Evolutionary conservation across 345 rosid species (phyloP), one percentile per base, ranked within the genome.

Genomic region (Theobroma cacao): DNA sequence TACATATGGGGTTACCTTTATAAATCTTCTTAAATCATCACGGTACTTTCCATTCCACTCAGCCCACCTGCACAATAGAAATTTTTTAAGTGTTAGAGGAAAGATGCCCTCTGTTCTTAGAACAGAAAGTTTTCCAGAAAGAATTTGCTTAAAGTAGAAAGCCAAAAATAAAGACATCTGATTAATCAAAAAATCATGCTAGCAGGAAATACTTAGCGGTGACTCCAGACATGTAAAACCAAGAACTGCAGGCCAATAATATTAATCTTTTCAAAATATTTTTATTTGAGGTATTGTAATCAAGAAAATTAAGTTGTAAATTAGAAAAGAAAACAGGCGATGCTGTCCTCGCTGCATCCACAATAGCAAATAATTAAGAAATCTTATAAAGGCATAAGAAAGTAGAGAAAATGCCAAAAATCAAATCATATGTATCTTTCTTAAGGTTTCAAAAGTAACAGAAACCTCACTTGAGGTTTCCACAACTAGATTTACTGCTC

Each of bases 11-110:
- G 72, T 69, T 65, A 93, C 99, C 99, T 92, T 95, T 63, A 95
- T 88, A 89, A 90, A 95, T 82, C 80, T 89, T 85, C 96, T 87
- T 9, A 92, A 62, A 85, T 92, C 98, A 60, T 95, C 99, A 58
- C 98, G 94, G 79, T 95, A 95, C 86, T 87, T 95, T 55, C 99
- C 99, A 66, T 95, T 93, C 99, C 97, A 95, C 87, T 93, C 98
- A 65, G 93, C 98, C 99, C 97, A 93, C 87, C 98, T 95, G 88
- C 90, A 79, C 41, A 75, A 75, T 24, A 52, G 61, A 75, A 38
- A 82, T 59, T 26, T 36, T 40, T 43, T 33, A 52, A 80, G 66
- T 47, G 47, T 36, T 20, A 20, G n/a, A 66, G 72, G 71, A 75
- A 24, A 74, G 76, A 50, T 53, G 10, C 55, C 53, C 7, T 60